Base-by-base conservation (phyloP, 2,329 filamentous ascomycete genomes). In the Didymella keratinophila region DNA sequence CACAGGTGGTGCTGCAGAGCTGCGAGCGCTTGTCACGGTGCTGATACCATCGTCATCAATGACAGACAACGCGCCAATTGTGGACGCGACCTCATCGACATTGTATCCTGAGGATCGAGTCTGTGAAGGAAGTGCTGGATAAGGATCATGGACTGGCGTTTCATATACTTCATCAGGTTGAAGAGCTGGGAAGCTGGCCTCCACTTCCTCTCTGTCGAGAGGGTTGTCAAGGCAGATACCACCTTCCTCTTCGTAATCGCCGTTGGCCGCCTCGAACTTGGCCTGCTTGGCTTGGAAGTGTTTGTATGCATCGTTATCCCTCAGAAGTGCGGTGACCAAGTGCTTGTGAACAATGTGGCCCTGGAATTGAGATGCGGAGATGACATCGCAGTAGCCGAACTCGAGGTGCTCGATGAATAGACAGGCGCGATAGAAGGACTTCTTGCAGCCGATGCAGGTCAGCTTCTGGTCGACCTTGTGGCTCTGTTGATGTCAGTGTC, bases 381-480 rank as follows among this genome's bases (percentile, higher is more conserved):
- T 82, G 2, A 70, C 71, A 0, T 62, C 46, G 66, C 86, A 88
- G 34, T 81, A 70, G 20, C 80, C 80, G 10, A 78, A 75, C 64
- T 88, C 85, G 20, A 87, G 78, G 63, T 88, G 86, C 16, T 74
- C 72, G 56, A 87, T 81, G 37, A 86, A 71, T 5, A 76, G 74
- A 7, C 78, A 73, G 0, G 84, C 84, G 10, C 78, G 77, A 12
- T 71, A 74, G 70, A 86, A 88, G 2, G 75, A 67, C 10, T 66
- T 58, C 4, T 71, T 63, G 66, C 86, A 88, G 60, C 85, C 86
- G 4, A 78, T 70, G 67, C 86, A 88, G 4, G 69, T 64, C 45
- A 87, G 74, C 39, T 80, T 74, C 58, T 86, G 84, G 6, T 80
- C 72, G 7, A 80, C 69, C 10, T 74, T 80, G 62, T 87, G 85